Conservation (phyloP, 495 filamentous ascomycete genomes). For the Neurospora sp. region DNA sequence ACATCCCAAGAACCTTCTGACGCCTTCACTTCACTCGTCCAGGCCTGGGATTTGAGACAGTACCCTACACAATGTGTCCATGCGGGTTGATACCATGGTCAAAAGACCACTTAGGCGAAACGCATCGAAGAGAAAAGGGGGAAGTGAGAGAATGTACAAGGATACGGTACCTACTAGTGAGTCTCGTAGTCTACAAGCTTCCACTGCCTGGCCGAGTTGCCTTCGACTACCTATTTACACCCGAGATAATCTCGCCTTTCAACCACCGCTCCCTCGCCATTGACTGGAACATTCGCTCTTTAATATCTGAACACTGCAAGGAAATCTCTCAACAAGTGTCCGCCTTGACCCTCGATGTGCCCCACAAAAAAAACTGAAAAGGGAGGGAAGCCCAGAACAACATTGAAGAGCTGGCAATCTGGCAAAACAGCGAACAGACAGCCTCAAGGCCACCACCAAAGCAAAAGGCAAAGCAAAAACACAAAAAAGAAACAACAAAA, state of each 20-base stretch:
- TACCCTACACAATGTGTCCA: fast-evolving
- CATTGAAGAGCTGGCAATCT: neutral
- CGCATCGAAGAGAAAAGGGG: fast-evolving
- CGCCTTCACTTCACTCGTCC: neutral
- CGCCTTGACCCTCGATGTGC: neutral
- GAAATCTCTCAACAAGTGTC: neutral
- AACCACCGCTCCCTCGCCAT: neutral
- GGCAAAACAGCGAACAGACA: neutral
- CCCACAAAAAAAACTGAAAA: neutral
- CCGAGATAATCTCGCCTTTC: neutral
- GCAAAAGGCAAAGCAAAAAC: neutral
- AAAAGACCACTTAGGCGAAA: too few relatives aligned
- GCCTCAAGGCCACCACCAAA: neutral
- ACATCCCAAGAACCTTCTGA: neutral
- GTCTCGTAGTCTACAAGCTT: neutral
- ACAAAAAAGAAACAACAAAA: neutral
- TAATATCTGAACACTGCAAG: neutral
- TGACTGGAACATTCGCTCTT: neutral
- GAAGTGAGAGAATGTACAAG: neutral
- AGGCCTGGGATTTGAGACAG: neutral
- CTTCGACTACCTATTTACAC: too few relatives aligned
- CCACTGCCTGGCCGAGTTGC: neutral
- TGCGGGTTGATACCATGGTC: neutral
- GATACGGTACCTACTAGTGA: too few relatives aligned
- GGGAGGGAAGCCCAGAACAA: neutral